Evolutionary conservation across 352 stramenopile species (phyloP), one percentile per base, ranked within the genome.

Genomic region (Elongisporangium anandrum): DNA sequence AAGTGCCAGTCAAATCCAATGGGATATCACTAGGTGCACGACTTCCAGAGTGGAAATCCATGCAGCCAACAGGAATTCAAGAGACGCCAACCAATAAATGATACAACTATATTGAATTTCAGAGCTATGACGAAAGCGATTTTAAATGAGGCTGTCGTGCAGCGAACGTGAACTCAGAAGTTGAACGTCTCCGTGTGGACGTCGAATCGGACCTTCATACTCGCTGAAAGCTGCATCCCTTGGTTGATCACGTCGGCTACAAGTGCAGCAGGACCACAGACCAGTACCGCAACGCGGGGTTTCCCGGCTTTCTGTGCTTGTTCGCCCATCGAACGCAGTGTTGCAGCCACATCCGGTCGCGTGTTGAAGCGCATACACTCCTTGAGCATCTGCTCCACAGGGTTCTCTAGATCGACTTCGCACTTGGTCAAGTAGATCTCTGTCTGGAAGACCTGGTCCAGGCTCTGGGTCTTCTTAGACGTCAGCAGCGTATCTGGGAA

Each of bases 161-260:
- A 29, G 24, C 3, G 7, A 7, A 3, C 3, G 24, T 29, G 3
- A 22, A 20, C 50, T 52, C 70, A 74, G 17, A 77, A 73, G 19
- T 69, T 58, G 51, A 77, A 73, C 4, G 65, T 41, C 26, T 81
- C 72, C 38, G 62, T 63, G 56, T 81, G 67, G 2, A 81, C 70
- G 45, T 84, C 69, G 29, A 84, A 81, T 20, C 21, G 52, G n/a
- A 84, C 17, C 15, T 70, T 65, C 57, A 75, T 60, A 24, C 70
- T 52, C n/a, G 47, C 57, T 0, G 65, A 63, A 7, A 79, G 60
- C 1, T 21, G 7, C 10, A 72, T 47, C 17, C 66, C 70, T 20
- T 59, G 56, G 23, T 29, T 47, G 4, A 79, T 62, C 20, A 74
- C 71, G 3, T 70, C 69, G 5, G 22, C 48, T 17, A 78, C 64